phyloP scores from a whole-genome alignment of 2,329 filamentous ascomycete species.

The Ophiocordyceps camponoti-rufipedis region DNA sequence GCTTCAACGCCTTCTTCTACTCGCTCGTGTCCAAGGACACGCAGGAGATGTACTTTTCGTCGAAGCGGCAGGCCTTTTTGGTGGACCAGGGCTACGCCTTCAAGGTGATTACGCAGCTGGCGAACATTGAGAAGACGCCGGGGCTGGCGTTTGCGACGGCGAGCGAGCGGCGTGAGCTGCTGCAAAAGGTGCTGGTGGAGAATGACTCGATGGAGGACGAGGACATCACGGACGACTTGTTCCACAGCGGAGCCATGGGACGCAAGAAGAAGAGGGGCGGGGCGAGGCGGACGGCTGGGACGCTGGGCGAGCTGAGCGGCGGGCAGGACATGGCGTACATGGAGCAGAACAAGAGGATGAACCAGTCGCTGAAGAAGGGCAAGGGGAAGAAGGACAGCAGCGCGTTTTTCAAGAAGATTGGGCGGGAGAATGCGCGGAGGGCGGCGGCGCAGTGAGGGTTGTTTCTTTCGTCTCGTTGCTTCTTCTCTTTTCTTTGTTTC shows the following conservation, averaged over 20 bases:
- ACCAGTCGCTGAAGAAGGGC: conserved; percentile 22
- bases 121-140: conserved; percentile 72
- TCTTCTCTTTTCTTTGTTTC: no score
- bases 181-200: conserved; percentile 78
- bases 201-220: conserved; percentile 63
- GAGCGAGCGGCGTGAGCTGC: conserved; percentile 63
- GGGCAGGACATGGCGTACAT: conserved; percentile 97
- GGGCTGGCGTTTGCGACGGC: conserved; percentile 66
- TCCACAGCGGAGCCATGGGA: conserved; percentile 25
- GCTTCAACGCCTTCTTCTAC: conserved; percentile 99
- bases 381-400: conserved; percentile 20
- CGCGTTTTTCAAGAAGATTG: conserved; percentile 24
- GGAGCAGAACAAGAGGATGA: conserved; percentile 59
- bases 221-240: conserved; percentile 31
- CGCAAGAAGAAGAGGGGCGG: conserved; percentile 33
- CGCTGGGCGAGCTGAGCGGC: conserved; percentile 68
- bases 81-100: conserved; percentile 98
- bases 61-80: conserved; percentile 88
- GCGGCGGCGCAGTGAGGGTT: conserved; percentile 9
- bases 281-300: conserved; percentile 66
- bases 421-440: conserved; percentile 20
- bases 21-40: conserved; percentile 95
- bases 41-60: conserved; percentile 94
- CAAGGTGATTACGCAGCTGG: conserved; percentile 92
- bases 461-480: no score